These are phyloP conservation scores for Basidiobolus heterosporus DNA, from an alignment of 371 early-diverging fungal genomes.

Conservation along the genomic window DNA sequence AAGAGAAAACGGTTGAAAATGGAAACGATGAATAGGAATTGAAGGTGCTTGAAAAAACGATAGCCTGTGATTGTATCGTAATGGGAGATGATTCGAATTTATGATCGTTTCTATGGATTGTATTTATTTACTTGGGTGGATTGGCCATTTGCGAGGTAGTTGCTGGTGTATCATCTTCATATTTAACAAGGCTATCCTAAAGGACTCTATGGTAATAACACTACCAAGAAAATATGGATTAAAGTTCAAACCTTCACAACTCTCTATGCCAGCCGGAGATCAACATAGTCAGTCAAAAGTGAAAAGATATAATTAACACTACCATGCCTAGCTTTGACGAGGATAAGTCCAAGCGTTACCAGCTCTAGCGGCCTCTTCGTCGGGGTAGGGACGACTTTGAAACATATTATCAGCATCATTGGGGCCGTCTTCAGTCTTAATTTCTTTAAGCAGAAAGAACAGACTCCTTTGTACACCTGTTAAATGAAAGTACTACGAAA, in stretches of 20 bases:
- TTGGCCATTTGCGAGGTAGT: conserved; percentile 94
- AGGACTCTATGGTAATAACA: conserved; percentile 90
- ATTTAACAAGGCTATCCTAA: conserved; percentile 89
- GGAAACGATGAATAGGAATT: too few species aligned
- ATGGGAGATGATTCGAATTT: too few species aligned
- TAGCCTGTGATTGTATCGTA: too few species aligned
- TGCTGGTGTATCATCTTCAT: conserved; percentile 94
- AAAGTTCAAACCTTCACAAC: conserved; percentile 92
- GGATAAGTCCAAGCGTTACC: conserved; percentile 92
- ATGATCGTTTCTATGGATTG: too few species aligned
- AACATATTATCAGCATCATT: conserved; percentile 88
- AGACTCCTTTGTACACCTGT: conserved; percentile 95
- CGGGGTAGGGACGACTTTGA: conserved; percentile 81
- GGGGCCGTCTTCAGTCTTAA: conserved; percentile 85
- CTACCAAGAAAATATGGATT: conserved; percentile 98
- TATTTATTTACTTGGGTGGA: too few species aligned
- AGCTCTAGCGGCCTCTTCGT: conserved; percentile 92
- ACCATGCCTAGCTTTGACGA: conserved; percentile 89
- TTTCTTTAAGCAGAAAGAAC: conserved; percentile 89
- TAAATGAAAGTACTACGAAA: conserved; percentile 81
- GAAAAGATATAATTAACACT: conserved; percentile 90
- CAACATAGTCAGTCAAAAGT: conserved; percentile 86
- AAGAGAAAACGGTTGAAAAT: too few species aligned
- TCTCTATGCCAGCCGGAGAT: conserved; percentile 90
- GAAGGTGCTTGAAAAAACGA: too few species aligned